Evolutionary conservation across 345 rosid species (phyloP), one percentile per base, ranked within the genome.

Genomic region (Abelmoschus esculentus): DNA sequence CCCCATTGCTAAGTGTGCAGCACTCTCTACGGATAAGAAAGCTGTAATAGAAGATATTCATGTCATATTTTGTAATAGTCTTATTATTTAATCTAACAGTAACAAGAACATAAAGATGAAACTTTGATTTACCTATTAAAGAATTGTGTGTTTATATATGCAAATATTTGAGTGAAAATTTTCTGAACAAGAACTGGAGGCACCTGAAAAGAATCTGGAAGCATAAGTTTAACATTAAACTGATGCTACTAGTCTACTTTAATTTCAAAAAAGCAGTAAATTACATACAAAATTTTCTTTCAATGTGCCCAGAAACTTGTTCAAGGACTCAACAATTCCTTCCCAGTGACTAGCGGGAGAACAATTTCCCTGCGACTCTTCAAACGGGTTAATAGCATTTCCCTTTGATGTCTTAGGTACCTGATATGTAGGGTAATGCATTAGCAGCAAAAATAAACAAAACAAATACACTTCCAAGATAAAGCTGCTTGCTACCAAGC

Each of bases 1-100:
- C 90, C 32, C 97, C 96, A 55, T 88, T 91, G 78, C 88, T 83
- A 73, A 91, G 83, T 60, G 97, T 86, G 80, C 96, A 95, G 76
- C 90, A 90, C 79, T 88, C 97, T 61, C 73, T 86, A 64, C 79
- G 90, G 28, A 83, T 82, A 56, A 95, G 93, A 80, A 95, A 86
- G 77, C 99, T 91, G 86, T 67, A 77, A 68, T 26, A 34, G 59
- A 52, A 44, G 19, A 72, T 65, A 38, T 49, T 7, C 78, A 66
- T 46, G 50, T 61, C 40, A 62, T 11, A 61, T 64, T 72, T 54
- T 56, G 52, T 57, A 40, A 56, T 13, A 49, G 17, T 28, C 53
- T 15, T 17, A 61, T 34, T 2, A 12, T 61, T 19, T 18, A 29
- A 18, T 50, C 17, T 49, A 42, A 49, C 52, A 11, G n/a, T 14